Evolutionary conservation across 306 rosid genomes (phyloP).

Genomic region (Dalbergia cochinchinensis): DNA sequence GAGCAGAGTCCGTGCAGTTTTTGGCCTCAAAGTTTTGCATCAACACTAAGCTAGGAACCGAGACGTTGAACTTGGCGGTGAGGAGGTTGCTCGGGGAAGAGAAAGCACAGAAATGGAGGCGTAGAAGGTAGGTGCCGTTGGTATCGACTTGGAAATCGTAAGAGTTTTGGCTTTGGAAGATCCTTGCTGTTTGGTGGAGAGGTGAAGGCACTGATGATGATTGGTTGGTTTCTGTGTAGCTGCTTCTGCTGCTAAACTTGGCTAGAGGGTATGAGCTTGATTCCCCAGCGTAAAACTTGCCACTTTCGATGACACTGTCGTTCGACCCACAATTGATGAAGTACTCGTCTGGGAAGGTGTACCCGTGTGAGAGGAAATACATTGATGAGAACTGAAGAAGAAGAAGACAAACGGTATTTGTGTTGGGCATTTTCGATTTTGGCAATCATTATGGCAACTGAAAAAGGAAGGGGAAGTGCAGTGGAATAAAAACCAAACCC

Average conservation of each 20-base stretch:
- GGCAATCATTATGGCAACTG: background rate
- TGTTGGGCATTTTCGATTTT: background rate
- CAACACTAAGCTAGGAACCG: conserved; percentile 37
- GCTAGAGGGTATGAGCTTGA: background rate
- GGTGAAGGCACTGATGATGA: background rate
- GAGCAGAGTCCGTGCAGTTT: background rate
- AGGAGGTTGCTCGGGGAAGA: conserved; percentile 36
- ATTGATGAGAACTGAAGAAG: conserved; percentile 45
- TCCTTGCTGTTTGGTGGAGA: conserved; percentile 52
- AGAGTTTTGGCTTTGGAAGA: background rate
- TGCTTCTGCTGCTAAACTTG: background rate
- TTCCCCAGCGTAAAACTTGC: conserved; percentile 17
- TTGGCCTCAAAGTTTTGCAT: conserved; percentile 12
- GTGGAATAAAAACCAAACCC: background rate
- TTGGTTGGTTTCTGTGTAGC: background rate
- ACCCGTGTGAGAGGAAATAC: conserved; percentile 3
- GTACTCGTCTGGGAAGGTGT: conserved; percentile 7
- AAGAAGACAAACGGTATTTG: background rate
- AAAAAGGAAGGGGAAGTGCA: background rate
- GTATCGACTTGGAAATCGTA: background rate
- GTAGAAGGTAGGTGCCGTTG: conserved; percentile 46
- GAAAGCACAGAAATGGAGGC: conserved; percentile 65
- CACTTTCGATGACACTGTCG: background rate
- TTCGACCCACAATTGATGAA: conserved; percentile 61
- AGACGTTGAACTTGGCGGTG: conserved; percentile 55